Conservation (phyloP, 352 stramenopile species). For the Aphanomyces cochlioides region DNA sequence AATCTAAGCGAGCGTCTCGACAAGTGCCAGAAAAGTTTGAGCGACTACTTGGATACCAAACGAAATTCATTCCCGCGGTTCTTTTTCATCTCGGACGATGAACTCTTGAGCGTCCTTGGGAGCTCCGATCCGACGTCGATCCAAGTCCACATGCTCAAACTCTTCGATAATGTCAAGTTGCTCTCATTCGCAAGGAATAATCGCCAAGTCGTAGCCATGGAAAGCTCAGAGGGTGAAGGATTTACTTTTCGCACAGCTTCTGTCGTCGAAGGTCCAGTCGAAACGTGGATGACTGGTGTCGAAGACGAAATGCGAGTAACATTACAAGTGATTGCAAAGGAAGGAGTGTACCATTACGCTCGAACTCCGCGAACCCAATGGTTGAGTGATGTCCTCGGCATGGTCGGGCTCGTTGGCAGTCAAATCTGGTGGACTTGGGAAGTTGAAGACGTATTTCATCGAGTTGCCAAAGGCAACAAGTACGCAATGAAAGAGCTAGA, state of each 20-base stretch:
- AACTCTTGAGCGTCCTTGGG: slow-evolving; percentile 87
- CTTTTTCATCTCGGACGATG: slow-evolving; percentile 94
- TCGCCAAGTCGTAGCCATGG: slow-evolving; percentile 87
- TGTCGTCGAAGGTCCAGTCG: slow-evolving; percentile 86
- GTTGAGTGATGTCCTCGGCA: slow-evolving; percentile 86
- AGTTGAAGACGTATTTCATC: slow-evolving; percentile 90
- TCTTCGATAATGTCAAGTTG: slow-evolving; percentile 94
- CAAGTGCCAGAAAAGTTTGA: slow-evolving; percentile 88
- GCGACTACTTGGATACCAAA: slow-evolving; percentile 89
- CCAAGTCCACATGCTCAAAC: slow-evolving; percentile 93
- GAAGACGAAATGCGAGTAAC: slow-evolving; percentile 88
- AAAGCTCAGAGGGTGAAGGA: slow-evolving; percentile 86
- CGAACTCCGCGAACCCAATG: slow-evolving; percentile 79
- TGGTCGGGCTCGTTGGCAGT: slow-evolving; percentile 89
- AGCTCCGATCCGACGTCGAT: slow-evolving; percentile 90
- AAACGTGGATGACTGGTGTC: slow-evolving; percentile 91
- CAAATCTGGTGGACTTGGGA: slow-evolving; percentile 95
- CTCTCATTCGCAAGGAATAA: slow-evolving; percentile 87
- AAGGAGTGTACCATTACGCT: slow-evolving; percentile 91
- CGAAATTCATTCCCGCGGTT: slow-evolving; percentile 90
- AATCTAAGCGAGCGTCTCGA: slow-evolving; percentile 85
- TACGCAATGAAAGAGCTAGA: slow-evolving; percentile 93
- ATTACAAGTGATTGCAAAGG: slow-evolving; percentile 88
- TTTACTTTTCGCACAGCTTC: slow-evolving; percentile 81
- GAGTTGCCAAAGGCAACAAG: slow-evolving; percentile 87